phyloP scores from a whole-genome alignment of 2,329 filamentous ascomycete species.

The Blumeria hordei region DNA sequence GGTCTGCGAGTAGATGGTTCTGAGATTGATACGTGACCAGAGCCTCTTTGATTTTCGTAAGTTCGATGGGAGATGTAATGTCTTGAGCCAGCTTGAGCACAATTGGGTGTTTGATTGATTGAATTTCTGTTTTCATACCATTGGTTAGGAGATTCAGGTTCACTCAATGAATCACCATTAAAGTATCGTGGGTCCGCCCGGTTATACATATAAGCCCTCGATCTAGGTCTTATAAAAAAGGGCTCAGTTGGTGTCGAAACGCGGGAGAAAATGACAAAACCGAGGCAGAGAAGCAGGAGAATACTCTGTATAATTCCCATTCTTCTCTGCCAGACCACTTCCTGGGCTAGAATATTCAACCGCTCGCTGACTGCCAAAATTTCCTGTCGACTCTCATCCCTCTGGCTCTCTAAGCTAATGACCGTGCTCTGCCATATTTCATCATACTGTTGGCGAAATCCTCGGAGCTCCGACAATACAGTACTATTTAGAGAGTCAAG shows the following conservation, averaged over 20 bases:
- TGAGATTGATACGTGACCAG: too few species aligned
- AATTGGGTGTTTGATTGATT: not conserved
- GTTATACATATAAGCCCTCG: not conserved
- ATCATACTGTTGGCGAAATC: conserved; percentile 68
- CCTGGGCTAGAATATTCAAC: conserved; percentile 76
- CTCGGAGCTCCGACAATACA: conserved; percentile 56
- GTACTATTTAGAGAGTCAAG: conserved; percentile 69
- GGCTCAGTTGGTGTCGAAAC: conserved; percentile 17
- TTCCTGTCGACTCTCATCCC: conserved; percentile 62
- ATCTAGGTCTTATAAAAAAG: not conserved
- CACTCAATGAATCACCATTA: not conserved
- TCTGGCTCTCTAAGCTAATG: conserved; percentile 70
- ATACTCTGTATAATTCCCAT: conserved; percentile 86
- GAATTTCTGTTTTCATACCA: not conserved
- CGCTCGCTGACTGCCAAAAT: conserved; percentile 59
- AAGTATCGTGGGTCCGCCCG: not conserved
- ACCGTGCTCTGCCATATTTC: conserved; percentile 93
- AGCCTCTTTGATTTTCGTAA: too few species aligned
- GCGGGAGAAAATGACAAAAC: conserved; percentile 60
- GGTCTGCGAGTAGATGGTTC: too few species aligned
- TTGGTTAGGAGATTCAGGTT: not conserved
- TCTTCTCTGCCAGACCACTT: conserved; percentile 65
- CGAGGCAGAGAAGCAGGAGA: conserved; percentile 64
- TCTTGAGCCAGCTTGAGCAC: too few species aligned
- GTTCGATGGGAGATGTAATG: too few species aligned